Base-by-base conservation (phyloP, 1,284 basidiomycete species). In the Phlebopus sp. region DNA sequence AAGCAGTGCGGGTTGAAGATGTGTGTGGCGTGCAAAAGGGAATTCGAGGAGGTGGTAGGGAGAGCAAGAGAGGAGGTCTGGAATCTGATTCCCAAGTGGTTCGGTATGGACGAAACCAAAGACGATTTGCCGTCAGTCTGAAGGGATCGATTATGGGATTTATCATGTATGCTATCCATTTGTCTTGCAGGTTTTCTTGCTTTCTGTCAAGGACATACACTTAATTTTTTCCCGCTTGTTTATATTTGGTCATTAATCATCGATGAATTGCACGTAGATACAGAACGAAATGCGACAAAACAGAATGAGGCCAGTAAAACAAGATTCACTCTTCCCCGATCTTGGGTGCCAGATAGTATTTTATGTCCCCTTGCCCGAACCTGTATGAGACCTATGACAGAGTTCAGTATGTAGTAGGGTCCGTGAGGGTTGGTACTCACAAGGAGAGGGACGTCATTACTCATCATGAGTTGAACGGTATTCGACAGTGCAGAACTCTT, bases 321-420 rank as follows among this genome's bases (percentile, higher is more conserved):
- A 18, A 36, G 31, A 21, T 32, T 69, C 56, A 90, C 50, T 91
- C 89, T 57, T 92, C 90, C 21, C 86, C 86, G 51, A 92, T 92
- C 72, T 93, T 93, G 15, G 90, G 91, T 40, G 90, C 91, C 42
- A 93, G 79, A 73, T 92, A 93, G 74, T 92, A 93, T 51, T 84
- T 78, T 63, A 93, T 90, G 58, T 78, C 76, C 4, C 92, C 92
- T 61, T 87, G 82, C 42, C 82, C 84, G 60, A 94, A 96, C 47
- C 85, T 81, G 65, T 92, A 96, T 39, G 87, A 84, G 37, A 93
- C 90, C 88, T 92, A 51, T 14, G 9, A 37, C 46, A 30, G 35
- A 29, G 31, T n/a, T 42, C 15, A 51, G 43, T 51, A n/a, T 15
- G 47, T 37, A 42, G 40, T 14, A 25, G n/a, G 58, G 67, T 48